phyloP scores from a whole-genome alignment of 352 stramenopile genomes.

The Pythium biforme region DNA sequence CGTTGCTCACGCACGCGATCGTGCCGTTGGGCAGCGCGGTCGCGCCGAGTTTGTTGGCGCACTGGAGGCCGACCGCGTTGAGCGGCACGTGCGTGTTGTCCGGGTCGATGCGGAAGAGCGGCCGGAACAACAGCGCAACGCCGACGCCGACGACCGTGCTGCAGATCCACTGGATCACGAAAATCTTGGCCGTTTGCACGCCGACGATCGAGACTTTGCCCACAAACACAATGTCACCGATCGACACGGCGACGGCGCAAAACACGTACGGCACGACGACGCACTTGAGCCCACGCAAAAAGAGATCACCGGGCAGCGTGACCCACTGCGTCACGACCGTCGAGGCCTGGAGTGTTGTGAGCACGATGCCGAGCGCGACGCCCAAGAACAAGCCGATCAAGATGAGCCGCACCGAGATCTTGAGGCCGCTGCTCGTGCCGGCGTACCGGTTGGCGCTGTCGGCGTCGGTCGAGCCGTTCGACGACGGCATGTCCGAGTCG shows the following conservation, averaged over 20 bases:
- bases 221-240: slow-evolving; percentile 68
- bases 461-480: neutral
- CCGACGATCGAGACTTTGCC: slow-evolving; percentile 68
- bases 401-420: slow-evolving; percentile 47
- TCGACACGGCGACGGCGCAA: slow-evolving; percentile 68
- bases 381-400: slow-evolving; percentile 49
- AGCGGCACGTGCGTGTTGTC: neutral
- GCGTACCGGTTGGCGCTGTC: slow-evolving; percentile 31
- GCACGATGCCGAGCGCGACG: slow-evolving; percentile 44
- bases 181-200: slow-evolving; percentile 59
- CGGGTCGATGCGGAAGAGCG: slow-evolving; percentile 38
- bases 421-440: slow-evolving; percentile 38
- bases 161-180: slow-evolving; percentile 48
- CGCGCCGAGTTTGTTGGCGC: slow-evolving; percentile 38
- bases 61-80: slow-evolving; percentile 50
- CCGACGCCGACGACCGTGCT: slow-evolving; percentile 43
- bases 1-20: slow-evolving; percentile 24
- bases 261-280: slow-evolving; percentile 82
- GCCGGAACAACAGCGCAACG: slow-evolving; percentile 51
- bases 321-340: slow-evolving; percentile 46
- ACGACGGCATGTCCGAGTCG: slow-evolving; percentile 5
- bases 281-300: slow-evolving; percentile 64
- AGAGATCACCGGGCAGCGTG: slow-evolving; percentile 61
- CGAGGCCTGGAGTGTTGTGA: slow-evolving; percentile 39
- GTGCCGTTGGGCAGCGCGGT: slow-evolving; percentile 1